Evolutionary conservation across 768 basidiomycete genomes (phyloP), one percentile per base, ranked within the genome.

Genomic region (Chlorophyllum brunneum): DNA sequence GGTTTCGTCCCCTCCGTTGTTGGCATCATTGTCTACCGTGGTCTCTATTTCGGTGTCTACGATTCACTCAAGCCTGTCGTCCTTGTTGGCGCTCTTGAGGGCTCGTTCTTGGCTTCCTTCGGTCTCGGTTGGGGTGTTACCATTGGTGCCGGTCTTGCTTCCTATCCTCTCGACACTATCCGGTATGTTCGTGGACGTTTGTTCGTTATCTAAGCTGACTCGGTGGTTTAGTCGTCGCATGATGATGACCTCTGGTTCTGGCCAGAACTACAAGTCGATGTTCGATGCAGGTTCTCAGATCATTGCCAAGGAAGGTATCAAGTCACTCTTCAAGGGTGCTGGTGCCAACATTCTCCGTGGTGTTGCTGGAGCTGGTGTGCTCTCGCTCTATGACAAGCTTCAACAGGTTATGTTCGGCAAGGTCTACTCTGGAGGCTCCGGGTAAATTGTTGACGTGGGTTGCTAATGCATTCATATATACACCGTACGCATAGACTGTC

Each of bases 221-320:
- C 18, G 64, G 61, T 10, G 20, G 40, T 67, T 59, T 62, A 95
- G 95, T 87, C 95, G 97, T 87, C 93, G 97, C 63, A 99, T 99
- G 97, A 99, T 99, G 97, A 98, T 98, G 95, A 98, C 97, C 31
- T 98, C 95, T 20, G 97, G 95, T 63, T 87, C 84, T 64, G 82
- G 82, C 64, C 84, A 88, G 56, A 94, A 98, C 86, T 98, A 98
- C 87, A 95, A 95, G 82, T 92, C 90, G 62, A 98, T 98, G 94
- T 88, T 95, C 71, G 95, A 98, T 66, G 95, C 95, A 67, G 92
- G 85, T 56, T 81, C 88, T 26, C 92, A 97, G 72, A 98, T 99
- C 67, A 65, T 98, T 63, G 85, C 85, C 67, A 95, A 95, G 81
- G 97, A 99, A 78, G 97, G 97, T 64, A 72, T 78, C 54, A 89